These are phyloP conservation scores for Paralagenidium karlingii DNA, from an alignment of 352 stramenopile species.

Conservation along the genomic window DNA sequence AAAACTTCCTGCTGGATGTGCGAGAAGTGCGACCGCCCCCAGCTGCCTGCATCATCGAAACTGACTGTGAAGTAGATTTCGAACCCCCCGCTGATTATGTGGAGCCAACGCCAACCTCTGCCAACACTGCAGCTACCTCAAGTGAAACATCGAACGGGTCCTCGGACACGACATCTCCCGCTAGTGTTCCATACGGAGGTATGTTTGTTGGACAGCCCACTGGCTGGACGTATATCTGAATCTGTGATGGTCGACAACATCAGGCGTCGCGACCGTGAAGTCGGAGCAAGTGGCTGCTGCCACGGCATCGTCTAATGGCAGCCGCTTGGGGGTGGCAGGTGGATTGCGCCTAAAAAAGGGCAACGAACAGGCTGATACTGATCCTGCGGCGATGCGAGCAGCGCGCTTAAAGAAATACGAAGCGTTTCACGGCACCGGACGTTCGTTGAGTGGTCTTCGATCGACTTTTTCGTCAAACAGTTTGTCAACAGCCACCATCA, in stretches of 20 bases:
- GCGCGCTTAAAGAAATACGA: slow-evolving; percentile 71
- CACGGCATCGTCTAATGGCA: slow-evolving; percentile 8
- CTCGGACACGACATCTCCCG: slow-evolving; percentile 16
- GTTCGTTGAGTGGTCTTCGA: slow-evolving; percentile 47
- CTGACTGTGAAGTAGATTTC: slow-evolving; percentile 99
- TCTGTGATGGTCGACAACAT: no score
- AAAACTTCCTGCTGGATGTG: slow-evolving; percentile 98
- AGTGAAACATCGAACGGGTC: background rate
- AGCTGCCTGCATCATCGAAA: slow-evolving; percentile 99
- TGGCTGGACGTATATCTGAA: no score
- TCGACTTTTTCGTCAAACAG: slow-evolving; percentile 22
- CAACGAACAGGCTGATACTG: slow-evolving; percentile 33
- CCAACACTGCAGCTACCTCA: background rate
- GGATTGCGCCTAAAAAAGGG: slow-evolving; percentile 64
- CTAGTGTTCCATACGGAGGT: slow-evolving; percentile 51
- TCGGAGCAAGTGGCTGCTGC: slow-evolving; percentile 21
- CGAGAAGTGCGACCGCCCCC: slow-evolving; percentile 92
- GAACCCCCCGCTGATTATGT: slow-evolving; percentile 88
- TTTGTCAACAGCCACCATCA: slow-evolving; percentile 3
- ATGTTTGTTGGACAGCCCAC: slow-evolving; percentile 7
- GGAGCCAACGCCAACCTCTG: slow-evolving; percentile 18
- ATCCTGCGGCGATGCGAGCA: slow-evolving; percentile 48
- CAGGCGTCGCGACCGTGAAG: slow-evolving; percentile 60
- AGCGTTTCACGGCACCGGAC: slow-evolving; percentile 68
- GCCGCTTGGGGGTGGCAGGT: slow-evolving; percentile 19